Percentiles rank a stretch among this genome's conserved stretches.
phyloP scores from a whole-genome alignment of 1,284 basidiomycete genomes.

The Albatrellus sp. region DNA sequence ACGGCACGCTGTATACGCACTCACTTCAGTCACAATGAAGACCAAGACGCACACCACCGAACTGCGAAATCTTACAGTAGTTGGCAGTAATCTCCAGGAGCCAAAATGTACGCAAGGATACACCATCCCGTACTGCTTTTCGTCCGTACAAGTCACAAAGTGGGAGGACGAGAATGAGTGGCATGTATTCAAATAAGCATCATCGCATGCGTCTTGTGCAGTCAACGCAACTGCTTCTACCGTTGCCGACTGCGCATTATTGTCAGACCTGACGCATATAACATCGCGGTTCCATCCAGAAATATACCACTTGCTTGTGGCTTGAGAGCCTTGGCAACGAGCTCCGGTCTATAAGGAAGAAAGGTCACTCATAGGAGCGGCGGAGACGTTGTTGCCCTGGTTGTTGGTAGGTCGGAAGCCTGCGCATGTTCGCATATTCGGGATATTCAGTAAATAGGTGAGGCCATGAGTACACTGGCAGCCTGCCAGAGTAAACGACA shows the following conservation, averaged over 20 bases:
- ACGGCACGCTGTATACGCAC: background rate
- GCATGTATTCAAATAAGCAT: background rate
- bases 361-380: conserved; percentile 22
- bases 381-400: conserved; percentile 20
- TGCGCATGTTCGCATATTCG: conserved; percentile 5
- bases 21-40: background rate
- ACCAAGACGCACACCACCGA: conserved; percentile 14
- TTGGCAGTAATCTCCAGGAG: no score
- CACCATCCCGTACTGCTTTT: conserved; percentile 14
- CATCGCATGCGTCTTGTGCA: conserved; percentile 14
- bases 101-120: no score
- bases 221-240: conserved; percentile 18
- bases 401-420: conserved; percentile 18
- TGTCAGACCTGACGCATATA: background rate
- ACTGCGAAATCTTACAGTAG: conserved; percentile 18
- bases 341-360: conserved; percentile 23
- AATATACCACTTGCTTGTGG: conserved; percentile 19
- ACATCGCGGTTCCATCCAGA: no score
- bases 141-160: conserved; percentile 17
- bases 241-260: no score
- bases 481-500: conserved; percentile 19
- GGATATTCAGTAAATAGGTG: background rate
- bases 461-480: background rate
- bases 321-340: conserved; percentile 17
- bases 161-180: no score